Evolutionary conservation across 2,329 filamentous ascomycete species (phyloP).

Genomic region (Fusarium hainanense): DNA sequence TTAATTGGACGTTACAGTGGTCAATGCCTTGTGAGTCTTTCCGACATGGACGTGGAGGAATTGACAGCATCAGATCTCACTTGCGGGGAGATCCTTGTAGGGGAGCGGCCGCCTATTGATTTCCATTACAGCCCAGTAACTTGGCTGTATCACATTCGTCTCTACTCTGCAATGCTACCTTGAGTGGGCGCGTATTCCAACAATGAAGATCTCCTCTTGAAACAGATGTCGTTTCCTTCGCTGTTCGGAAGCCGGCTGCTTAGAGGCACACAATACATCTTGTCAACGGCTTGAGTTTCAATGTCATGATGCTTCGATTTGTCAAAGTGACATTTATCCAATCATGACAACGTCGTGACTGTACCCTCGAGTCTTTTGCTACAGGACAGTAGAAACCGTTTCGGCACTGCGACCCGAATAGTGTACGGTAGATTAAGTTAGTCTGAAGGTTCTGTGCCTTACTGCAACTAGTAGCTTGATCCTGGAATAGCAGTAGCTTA

Average conservation of each 20-base stretch:
- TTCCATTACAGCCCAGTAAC: not conserved
- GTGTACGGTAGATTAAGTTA: not conserved
- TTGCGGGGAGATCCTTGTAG: slow-evolving; percentile 13
- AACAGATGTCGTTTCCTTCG: slow-evolving; percentile 1
- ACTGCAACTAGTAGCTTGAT: not conserved
- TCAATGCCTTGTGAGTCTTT: not conserved
- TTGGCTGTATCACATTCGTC: slow-evolving; percentile 2
- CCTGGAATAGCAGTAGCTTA: not conserved
- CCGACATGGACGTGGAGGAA: not conserved
- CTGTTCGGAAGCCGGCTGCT: not conserved
- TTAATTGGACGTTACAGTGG: not conserved
- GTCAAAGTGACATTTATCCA: not conserved
- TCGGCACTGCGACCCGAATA: slow-evolving; percentile 11
- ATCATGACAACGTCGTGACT: slow-evolving; percentile 1
- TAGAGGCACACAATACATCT: slow-evolving; percentile 1
- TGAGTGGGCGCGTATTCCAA: slow-evolving; percentile 12
- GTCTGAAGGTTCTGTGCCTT: not conserved
- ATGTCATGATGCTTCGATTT: slow-evolving; percentile 16
- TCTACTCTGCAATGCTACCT: not conserved
- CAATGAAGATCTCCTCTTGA: slow-evolving; percentile 6
- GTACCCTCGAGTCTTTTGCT: not conserved
- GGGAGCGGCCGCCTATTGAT: slow-evolving; percentile 37
- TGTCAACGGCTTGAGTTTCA: slow-evolving; percentile 18
- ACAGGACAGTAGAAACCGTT: not conserved
- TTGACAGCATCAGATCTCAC: slow-evolving; percentile 17